phyloP scores from a whole-genome alignment of 2,329 filamentous ascomycete genomes.

The Simplicillium sp. region DNA sequence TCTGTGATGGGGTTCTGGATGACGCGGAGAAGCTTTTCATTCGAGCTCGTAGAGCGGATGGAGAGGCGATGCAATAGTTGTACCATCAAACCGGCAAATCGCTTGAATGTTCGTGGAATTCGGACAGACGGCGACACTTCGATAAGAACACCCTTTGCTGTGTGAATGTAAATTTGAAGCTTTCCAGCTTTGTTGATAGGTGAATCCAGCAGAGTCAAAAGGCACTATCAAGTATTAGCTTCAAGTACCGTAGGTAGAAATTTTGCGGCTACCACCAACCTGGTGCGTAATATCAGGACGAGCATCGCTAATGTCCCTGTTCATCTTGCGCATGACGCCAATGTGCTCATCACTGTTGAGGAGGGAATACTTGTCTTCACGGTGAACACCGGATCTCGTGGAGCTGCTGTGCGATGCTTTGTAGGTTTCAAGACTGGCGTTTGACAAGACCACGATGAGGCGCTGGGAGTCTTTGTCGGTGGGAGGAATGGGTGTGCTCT shows the following conservation, averaged over 20 bases:
- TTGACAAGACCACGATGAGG: constrained; percentile 90
- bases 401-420: constrained; percentile 71
- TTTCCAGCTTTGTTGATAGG: constrained; percentile 97
- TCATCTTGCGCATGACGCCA: constrained; percentile 99
- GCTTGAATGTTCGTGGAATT: constrained; percentile 97
- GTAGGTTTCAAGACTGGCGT: constrained; percentile 96
- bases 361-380: constrained; percentile 93
- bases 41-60: constrained; percentile 91
- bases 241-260: background rate
- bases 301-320: constrained; percentile 94
- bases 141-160: constrained; percentile 92
- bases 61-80: constrained; percentile 92
- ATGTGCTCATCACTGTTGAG: constrained; percentile 99
- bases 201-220: constrained; percentile 92
- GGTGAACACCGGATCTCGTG: constrained; percentile 52
- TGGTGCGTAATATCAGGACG: constrained; percentile 97
- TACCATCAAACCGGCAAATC: constrained; percentile 97
- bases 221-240: constrained; percentile 53
- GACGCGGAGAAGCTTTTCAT: constrained; percentile 94
- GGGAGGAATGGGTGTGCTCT: constrained; percentile 72
- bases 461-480: constrained; percentile 86
- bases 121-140: constrained; percentile 97
- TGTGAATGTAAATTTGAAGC: constrained; percentile 98
- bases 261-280: constrained; percentile 44
- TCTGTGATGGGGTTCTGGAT: constrained; percentile 98